A percentile compares a stretch with the other conserved stretches of the same genome.
Evolutionary conservation across 495 filamentous ascomycete species (phyloP).

Genomic region (Choiromyces venosus): DNA sequence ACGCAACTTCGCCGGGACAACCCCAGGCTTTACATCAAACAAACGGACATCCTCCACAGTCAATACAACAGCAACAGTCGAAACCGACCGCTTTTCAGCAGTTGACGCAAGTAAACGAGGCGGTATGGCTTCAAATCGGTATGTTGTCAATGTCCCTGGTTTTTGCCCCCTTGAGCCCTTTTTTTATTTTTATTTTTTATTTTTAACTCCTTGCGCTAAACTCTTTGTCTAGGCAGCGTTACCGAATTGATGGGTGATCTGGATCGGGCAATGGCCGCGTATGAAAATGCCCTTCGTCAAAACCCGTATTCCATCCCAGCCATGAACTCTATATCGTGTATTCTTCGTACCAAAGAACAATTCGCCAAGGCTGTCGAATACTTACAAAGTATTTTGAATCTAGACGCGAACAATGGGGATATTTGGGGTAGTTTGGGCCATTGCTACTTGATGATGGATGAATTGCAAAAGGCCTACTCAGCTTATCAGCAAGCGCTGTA

Average conservation of each 20-base stretch:
- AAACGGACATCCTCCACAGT: slow-evolving; percentile 41
- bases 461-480: slow-evolving; percentile 94
- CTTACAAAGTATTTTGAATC: slow-evolving; percentile 80
- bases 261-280: slow-evolving; percentile 79
- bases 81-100: slow-evolving; percentile 57
- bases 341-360: slow-evolving; percentile 83
- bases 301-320: slow-evolving; percentile 87
- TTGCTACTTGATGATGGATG: slow-evolving; percentile 99
- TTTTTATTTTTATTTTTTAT: not conserved
- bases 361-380: slow-evolving; percentile 93
- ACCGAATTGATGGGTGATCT: slow-evolving; percentile 84
- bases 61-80: slow-evolving; percentile 53
- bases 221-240: slow-evolving; percentile 57
- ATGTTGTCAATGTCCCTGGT: slow-evolving; percentile 39
- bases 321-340: slow-evolving; percentile 90
- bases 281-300: slow-evolving; percentile 78
- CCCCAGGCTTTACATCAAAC: slow-evolving; percentile 38
- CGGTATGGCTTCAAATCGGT: slow-evolving; percentile 94
- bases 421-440: slow-evolving; percentile 94
- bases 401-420: slow-evolving; percentile 84
- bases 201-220: slow-evolving; percentile 3
- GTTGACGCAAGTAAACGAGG: slow-evolving; percentile 66
- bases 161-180: slow-evolving; percentile 16
- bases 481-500: slow-evolving; percentile 95
- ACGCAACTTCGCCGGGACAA: slow-evolving; percentile 39